Evolutionary conservation across 1,139 yeast genomes (phyloP).

Genomic region (Saccharomycopsis phalli): DNA sequence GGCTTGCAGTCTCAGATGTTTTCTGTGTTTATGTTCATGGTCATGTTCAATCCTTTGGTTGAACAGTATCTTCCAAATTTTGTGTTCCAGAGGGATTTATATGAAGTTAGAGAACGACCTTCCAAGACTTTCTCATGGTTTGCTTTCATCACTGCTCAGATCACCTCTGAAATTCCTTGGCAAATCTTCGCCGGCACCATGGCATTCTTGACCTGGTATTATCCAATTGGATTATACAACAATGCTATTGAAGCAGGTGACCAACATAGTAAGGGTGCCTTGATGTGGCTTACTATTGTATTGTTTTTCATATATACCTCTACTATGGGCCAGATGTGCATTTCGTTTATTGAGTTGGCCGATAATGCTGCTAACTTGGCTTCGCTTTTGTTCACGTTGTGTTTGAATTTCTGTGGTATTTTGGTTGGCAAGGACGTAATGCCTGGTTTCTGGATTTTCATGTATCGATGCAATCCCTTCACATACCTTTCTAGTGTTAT

Average conservation of each 20-base stretch:
- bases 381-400: constrained; percentile 43
- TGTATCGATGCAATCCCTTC: constrained; percentile 40
- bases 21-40: constrained; percentile 60
- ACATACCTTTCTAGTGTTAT: constrained; percentile 37
- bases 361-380: constrained; percentile 24
- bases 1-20: constrained; percentile 63
- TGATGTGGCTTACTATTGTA: constrained; percentile 50
- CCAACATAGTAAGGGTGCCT: constrained; percentile 52
- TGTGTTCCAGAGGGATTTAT: constrained; percentile 64
- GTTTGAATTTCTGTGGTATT: constrained; percentile 60
- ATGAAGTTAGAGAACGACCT: constrained; percentile 88
- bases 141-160: constrained; percentile 52
- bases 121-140: constrained; percentile 57
- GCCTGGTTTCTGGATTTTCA: constrained; percentile 36
- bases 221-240: constrained; percentile 62
- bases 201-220: constrained; percentile 69
- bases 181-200: constrained; percentile 55
- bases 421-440: constrained; percentile 40
- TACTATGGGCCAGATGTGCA: constrained; percentile 55
- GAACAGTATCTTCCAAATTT: constrained; percentile 71
- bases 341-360: constrained; percentile 23
- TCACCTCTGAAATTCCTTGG: constrained; percentile 72
- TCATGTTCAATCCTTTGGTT: constrained; percentile 51
- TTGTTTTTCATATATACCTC: constrained; percentile 52
- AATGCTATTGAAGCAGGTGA: constrained; percentile 49